Percentiles rank a stretch among this genome's conserved stretches.
These are phyloP conservation scores for Taxillus chinensis DNA, from an alignment of 164 flowering plant species.

Conservation along the genomic window DNA sequence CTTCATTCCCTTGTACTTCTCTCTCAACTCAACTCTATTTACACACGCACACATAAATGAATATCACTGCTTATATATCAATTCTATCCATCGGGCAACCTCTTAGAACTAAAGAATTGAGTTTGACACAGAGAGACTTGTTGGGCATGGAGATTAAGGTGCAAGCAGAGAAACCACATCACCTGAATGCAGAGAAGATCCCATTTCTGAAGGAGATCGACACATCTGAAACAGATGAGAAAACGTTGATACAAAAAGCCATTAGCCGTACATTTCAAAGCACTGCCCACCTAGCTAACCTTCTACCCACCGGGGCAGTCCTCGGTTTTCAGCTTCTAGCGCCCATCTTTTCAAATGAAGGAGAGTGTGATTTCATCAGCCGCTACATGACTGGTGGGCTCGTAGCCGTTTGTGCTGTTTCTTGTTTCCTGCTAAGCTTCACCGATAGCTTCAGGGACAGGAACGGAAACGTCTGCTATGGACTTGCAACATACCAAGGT, in stretches of 20 bases:
- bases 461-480: slow-evolving; percentile 35
- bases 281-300: slow-evolving; percentile 61
- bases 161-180: slow-evolving; percentile 9
- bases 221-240: slow-evolving; percentile 19
- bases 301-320: slow-evolving; percentile 57
- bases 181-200: slow-evolving; percentile 15
- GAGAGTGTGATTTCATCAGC: slow-evolving; percentile 37
- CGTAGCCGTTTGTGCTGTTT: slow-evolving; percentile 38
- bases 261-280: slow-evolving; percentile 53
- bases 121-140: background rate
- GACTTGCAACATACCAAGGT: slow-evolving; percentile 31
- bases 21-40: slow-evolving; percentile 9
- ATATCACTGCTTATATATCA: background rate
- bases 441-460: slow-evolving; percentile 51
- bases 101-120: too few species aligned
- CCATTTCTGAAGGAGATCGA: slow-evolving; percentile 23
- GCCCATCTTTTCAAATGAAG: slow-evolving; percentile 50
- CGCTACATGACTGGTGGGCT: slow-evolving; percentile 38
- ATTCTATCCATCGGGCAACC: background rate
- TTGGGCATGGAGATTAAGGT: slow-evolving; percentile 34
- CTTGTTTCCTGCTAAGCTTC: slow-evolving; percentile 47
- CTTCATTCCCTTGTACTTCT: slow-evolving; percentile 21
- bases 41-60: background rate
- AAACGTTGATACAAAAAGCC: slow-evolving; percentile 32
- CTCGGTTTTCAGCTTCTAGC: slow-evolving; percentile 60